phyloP scores from a whole-genome alignment of 345 rosid genomes.

The Hirschfeldia incana region DNA sequence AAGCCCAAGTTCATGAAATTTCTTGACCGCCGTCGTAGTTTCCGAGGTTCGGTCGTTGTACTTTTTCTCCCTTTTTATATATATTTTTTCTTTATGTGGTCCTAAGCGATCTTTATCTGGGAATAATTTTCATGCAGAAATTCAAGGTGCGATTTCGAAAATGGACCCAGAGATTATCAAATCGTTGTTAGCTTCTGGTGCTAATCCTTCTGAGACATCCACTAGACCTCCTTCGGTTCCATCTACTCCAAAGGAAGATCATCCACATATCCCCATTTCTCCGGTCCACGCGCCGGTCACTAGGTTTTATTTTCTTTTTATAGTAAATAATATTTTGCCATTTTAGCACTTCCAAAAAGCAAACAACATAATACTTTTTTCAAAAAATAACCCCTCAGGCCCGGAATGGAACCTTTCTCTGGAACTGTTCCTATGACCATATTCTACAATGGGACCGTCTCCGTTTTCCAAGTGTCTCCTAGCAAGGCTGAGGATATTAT shows the following conservation, averaged over 20 bases:
- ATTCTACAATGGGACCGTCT: conserved; percentile 79
- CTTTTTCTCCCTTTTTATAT: not conserved
- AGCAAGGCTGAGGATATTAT: conserved; percentile 65
- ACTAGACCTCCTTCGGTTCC: conserved; percentile 45
- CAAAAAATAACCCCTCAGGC: conserved; percentile 18
- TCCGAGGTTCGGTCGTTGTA: conserved; percentile 51
- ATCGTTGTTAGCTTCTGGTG: conserved; percentile 63
- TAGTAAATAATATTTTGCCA: not conserved
- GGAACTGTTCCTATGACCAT: conserved; percentile 77
- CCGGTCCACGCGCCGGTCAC: conserved; percentile 43
- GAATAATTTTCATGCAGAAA: conserved; percentile 41
- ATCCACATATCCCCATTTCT: conserved; percentile 31
- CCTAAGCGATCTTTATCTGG: not conserved
- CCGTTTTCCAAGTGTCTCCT: conserved; percentile 60
- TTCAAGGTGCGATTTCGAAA: conserved; percentile 83
- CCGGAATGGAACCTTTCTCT: conserved; percentile 26
- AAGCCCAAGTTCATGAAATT: conserved; percentile 51
- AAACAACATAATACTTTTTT: not conserved
- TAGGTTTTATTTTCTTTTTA: conserved; percentile 37
- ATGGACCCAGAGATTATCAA: conserved; percentile 73
- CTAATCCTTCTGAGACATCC: conserved; percentile 8
- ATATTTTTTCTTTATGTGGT: not conserved
- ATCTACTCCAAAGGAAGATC: conserved; percentile 50
- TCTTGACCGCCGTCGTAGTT: conserved; percentile 66
- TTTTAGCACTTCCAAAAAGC: not conserved